These are phyloP conservation scores for Gautieria morchelliformis DNA, from an alignment of 768 basidiomycete genomes.

Conservation along the genomic window DNA sequence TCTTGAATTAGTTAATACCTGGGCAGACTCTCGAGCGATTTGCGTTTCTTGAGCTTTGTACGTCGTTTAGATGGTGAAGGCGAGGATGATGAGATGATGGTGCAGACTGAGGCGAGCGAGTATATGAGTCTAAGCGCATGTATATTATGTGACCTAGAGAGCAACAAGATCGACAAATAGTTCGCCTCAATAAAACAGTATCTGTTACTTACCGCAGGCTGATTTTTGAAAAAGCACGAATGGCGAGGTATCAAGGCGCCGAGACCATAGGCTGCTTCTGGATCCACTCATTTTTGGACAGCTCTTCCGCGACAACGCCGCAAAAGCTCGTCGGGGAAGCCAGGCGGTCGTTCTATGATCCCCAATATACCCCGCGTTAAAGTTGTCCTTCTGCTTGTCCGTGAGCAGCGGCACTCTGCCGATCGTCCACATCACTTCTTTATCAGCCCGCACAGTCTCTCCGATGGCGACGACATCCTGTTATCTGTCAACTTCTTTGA, in stretches of 20 bases:
- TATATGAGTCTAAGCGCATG: too few species aligned
- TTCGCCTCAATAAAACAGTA: too few species aligned
- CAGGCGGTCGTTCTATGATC: conserved; percentile 43
- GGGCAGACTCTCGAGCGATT: too few species aligned
- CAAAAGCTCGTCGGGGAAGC: conserved; percentile 51
- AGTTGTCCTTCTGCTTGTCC: conserved; percentile 33
- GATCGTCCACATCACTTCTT: conserved; percentile 58
- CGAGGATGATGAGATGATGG: too few species aligned
- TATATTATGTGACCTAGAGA: too few species aligned
- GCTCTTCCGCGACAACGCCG: conserved; percentile 45
- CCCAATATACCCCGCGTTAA: conserved; percentile 58
- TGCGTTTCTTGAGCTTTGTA: too few species aligned
- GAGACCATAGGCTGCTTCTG: conserved; percentile 32
- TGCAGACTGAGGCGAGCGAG: too few species aligned
- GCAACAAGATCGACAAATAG: too few species aligned
- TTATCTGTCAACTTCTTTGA: background rate
- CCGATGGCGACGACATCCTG: conserved; percentile 58
- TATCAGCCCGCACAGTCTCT: conserved; percentile 38
- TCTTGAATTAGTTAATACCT: too few species aligned
- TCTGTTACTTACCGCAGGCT: too few species aligned
- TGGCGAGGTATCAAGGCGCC: conserved; percentile 15
- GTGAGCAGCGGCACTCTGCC: conserved; percentile 58
- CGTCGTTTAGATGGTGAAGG: too few species aligned
- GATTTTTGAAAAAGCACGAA: background rate
- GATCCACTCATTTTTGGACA: conserved; percentile 52